Evolutionary conservation across 192 early-diverging fungal genomes (phyloP).

Genomic region (Chytriomyces hyalinus): DNA sequence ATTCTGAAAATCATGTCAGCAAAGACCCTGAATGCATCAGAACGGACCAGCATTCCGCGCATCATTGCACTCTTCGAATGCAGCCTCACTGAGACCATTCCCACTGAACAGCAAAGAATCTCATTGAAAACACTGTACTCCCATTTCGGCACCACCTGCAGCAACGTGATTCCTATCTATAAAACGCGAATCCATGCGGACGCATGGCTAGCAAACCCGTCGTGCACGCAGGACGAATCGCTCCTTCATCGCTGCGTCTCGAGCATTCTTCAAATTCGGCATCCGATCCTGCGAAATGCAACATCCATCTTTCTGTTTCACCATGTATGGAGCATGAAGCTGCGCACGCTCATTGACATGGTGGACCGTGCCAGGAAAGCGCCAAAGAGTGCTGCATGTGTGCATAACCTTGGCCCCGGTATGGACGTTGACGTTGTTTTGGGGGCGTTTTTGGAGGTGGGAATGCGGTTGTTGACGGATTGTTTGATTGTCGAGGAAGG

Average conservation of each 20-base stretch:
- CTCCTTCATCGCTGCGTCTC: not conserved
- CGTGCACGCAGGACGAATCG: not conserved
- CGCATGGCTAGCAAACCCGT: not conserved
- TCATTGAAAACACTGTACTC: not conserved
- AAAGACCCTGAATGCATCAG: not conserved
- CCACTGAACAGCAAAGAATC: not conserved
- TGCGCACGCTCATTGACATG: conserved; percentile 16
- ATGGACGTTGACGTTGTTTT: conserved; percentile 2
- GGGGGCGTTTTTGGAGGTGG: not conserved
- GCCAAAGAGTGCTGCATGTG: conserved; percentile 9
- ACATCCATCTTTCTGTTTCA: conserved; percentile 4
- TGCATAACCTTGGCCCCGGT: conserved; percentile 7
- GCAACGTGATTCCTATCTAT: not conserved
- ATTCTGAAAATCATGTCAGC: not conserved
- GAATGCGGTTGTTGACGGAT: not conserved
- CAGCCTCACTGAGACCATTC: not conserved
- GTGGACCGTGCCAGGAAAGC: conserved; percentile 10
- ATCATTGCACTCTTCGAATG: conserved; percentile 19
- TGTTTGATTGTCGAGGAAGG: conserved; percentile 33
- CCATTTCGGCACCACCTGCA: conserved; percentile 6
- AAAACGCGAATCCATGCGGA: conserved; percentile 3
- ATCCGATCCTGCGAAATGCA: conserved; percentile 16
- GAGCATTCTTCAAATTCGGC: not conserved
- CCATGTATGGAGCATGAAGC: not conserved
- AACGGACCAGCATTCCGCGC: conserved; percentile 16